Conservation (phyloP, 2,329 filamentous ascomycete species). For the Calonectria hawksworthii region DNA sequence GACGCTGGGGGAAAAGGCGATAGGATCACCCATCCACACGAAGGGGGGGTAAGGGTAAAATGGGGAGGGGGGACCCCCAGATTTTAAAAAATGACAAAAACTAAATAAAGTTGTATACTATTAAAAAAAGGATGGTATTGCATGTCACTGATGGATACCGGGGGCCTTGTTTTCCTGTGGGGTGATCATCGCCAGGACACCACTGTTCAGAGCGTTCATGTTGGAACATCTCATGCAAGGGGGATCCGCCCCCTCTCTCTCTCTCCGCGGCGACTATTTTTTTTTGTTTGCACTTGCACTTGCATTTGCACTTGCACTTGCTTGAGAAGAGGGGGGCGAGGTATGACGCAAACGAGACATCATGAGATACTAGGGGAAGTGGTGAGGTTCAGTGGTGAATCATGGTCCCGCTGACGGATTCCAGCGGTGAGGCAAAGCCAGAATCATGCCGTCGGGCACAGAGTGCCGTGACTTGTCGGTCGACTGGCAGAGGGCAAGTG, state of each 20-base stretch:
- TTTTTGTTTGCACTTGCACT: background rate
- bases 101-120: background rate
- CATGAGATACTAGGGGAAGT: background rate
- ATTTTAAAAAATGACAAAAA: background rate
- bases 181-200: conserved; percentile 9
- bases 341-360: background rate
- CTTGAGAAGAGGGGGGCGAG: background rate
- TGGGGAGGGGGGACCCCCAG: background rate
- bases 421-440: background rate
- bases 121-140: background rate
- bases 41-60: background rate
- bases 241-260: background rate
- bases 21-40: background rate
- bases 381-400: background rate
- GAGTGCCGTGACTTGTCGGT: conserved; percentile 9
- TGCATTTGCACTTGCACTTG: background rate
- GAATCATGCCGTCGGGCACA: background rate
- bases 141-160: background rate
- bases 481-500: background rate
- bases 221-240: conserved; percentile 2
- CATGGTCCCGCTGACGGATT: too few relatives aligned
- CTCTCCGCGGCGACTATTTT: background rate
- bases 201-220: background rate
- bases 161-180: conserved; percentile 8
- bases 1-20: background rate